Base-by-base conservation (phyloP, 2,329 filamentous ascomycete species). In the Apiospora hydei region DNA sequence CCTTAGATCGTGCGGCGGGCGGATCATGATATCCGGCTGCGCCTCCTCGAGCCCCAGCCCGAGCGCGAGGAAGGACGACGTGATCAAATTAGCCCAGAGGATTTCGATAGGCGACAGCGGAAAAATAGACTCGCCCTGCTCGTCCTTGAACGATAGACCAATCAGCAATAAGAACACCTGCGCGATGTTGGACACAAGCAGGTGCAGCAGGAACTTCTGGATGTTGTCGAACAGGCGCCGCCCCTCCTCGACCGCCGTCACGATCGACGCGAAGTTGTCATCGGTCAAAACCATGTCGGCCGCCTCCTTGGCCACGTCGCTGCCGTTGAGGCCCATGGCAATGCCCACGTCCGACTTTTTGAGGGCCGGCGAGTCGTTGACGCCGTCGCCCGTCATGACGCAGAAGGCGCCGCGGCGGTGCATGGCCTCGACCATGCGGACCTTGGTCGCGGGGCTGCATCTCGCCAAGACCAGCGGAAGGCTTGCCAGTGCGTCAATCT, bases 271-370 rank as follows among this genome's bases (percentile, higher is more conserved):
- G 79, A 97, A 97, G 82, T 97, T 95, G 81, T 96, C 94, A 79
- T 96, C 94, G 0, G 93, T 95, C 53, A 97, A 85, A 47, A 97
- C 93, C 87, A 97, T 96, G 78, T 97, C 94, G 0, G 93, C 92
- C 3, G 94, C 94, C 82, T 96, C 91, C 77, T 93, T 94, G 74
- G 92, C 92, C 13, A 94, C 92, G 78, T 94, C 92, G 64, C 89
- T 92, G 21, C 92, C 92, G 57, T 90, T 86, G 74, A 90, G 84
- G 67, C 92, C 91, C 92, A 94, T 94, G 74, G 92, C 92, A 75
- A 94, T 94, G 77, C 92, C 92, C 21, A 94, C 91, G 77, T 94
- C 92, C 6, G 92, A 90, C 76, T 91, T 88, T 79, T 93, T 93
- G 38, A 94, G 85, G 0, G 92, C 92, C 0, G 92, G 92, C 18